Percentiles rank a stretch among this genome's conserved stretches.
Evolutionary conservation across 331 rosid genomes (phyloP).

Genomic region (Ulmus americana): DNA sequence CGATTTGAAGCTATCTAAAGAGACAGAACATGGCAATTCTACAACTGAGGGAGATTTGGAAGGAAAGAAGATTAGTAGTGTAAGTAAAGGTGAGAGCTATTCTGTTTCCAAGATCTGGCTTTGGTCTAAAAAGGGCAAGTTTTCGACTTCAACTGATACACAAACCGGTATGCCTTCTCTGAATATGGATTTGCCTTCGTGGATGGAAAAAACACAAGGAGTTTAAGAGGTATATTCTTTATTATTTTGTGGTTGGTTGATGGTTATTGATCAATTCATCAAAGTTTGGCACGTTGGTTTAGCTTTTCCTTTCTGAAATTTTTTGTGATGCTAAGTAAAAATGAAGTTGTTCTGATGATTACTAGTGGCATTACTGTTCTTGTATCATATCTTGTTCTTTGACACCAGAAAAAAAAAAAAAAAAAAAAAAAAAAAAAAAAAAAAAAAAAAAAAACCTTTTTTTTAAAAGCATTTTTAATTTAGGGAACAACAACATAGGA

Average conservation of each 20-base stretch:
- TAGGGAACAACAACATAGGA: constrained; percentile 24
- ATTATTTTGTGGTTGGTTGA: constrained; percentile 17
- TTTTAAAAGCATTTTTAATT: too few species aligned
- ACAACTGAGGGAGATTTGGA: constrained; percentile 58
- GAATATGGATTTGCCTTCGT: constrained; percentile 45
- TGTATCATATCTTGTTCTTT: constrained; percentile 28
- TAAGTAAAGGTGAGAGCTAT: constrained; percentile 85
- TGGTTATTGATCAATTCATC: constrained; percentile 25
- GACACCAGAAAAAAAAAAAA: constrained; percentile 17
- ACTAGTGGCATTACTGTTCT: constrained; percentile 30
- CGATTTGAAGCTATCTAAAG: constrained; percentile 31
- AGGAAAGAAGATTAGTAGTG: constrained; percentile 73
- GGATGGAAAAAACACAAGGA: constrained; percentile 57
- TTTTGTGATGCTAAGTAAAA: constrained; percentile 38
- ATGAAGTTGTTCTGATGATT: constrained; percentile 39
- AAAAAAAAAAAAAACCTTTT: constrained; percentile 9
- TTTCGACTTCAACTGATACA: constrained; percentile 47
- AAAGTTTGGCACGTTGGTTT: constrained; percentile 22
- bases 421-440: constrained; percentile 16
- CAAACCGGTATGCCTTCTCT: constrained; percentile 63
- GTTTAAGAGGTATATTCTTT: constrained; percentile 46
- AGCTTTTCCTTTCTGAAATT: constrained; percentile 19
- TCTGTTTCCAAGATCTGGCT: constrained; percentile 96
- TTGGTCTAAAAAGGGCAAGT: constrained; percentile 86
- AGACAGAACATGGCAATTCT: constrained; percentile 35